A percentile compares a stretch with the other conserved stretches of the same genome.
phyloP scores from a whole-genome alignment of 805 yeast genomes.

The Wickerhamiella spandovensis region DNA sequence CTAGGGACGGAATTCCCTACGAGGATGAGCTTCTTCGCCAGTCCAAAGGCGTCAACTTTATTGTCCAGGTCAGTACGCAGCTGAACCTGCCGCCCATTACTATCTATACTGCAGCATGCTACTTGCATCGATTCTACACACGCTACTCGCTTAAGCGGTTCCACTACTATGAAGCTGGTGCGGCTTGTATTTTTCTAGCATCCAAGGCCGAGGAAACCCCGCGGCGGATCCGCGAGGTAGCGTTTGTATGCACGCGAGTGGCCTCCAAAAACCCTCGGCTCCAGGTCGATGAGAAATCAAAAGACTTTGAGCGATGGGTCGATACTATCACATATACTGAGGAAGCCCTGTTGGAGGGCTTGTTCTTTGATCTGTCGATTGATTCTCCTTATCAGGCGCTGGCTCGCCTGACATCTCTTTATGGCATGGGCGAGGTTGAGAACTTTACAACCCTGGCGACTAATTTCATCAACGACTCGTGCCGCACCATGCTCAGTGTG shows the following conservation, averaged over 20 bases:
- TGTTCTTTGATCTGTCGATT: slow-evolving; percentile 36
- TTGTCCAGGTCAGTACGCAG: slow-evolving; percentile 32
- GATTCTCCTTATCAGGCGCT: slow-evolving; percentile 26
- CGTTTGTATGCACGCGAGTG: slow-evolving; percentile 34
- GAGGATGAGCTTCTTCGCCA: slow-evolving; percentile 31
- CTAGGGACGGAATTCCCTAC: slow-evolving; percentile 24
- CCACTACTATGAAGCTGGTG: slow-evolving; percentile 40
- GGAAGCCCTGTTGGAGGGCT: slow-evolving; percentile 31
- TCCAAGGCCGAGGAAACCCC: slow-evolving; percentile 41
- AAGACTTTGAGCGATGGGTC: slow-evolving; percentile 39
- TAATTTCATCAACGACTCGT: slow-evolving; percentile 27
- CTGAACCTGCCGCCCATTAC: slow-evolving; percentile 36
- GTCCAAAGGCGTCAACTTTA: slow-evolving; percentile 36
- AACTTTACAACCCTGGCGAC: slow-evolving; percentile 10
- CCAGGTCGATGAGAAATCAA: slow-evolving; percentile 29
- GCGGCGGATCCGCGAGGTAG: slow-evolving; percentile 35
- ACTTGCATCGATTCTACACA: slow-evolving; percentile 41
- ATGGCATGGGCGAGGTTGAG: slow-evolving; percentile 5
- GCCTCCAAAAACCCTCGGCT: slow-evolving; percentile 32
- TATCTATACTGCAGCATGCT: slow-evolving; percentile 34
- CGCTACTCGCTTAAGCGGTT: slow-evolving; percentile 29
- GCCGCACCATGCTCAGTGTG: slow-evolving; percentile 25
- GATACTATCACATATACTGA: slow-evolving; percentile 35
- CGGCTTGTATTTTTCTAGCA: slow-evolving; percentile 38
- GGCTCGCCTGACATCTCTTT: slow-evolving; percentile 5